These are phyloP conservation scores for Typha latifolia DNA, from an alignment of 176 grass and related monocot species.

Conservation along the genomic window DNA sequence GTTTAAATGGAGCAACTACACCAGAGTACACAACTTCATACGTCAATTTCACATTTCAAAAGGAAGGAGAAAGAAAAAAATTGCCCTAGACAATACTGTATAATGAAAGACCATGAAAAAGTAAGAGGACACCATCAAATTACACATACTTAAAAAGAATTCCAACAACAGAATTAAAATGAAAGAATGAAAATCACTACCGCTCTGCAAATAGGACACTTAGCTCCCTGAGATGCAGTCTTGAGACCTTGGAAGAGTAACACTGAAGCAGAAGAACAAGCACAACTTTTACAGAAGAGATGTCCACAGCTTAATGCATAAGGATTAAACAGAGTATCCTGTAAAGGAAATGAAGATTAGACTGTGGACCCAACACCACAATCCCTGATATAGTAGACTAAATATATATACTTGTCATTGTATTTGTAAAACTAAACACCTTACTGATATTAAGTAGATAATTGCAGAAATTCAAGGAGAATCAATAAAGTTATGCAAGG, in stretches of 20 bases:
- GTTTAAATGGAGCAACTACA: too few relatives aligned
- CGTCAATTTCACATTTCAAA: too few relatives aligned
- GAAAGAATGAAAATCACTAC: constrained; percentile 9
- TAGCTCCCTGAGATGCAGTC: constrained; percentile 29
- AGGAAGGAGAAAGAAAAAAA: too few relatives aligned
- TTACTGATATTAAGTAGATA: too few relatives aligned
- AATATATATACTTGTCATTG: too few relatives aligned
- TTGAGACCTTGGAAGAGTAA: constrained; percentile 64
- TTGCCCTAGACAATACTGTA: too few relatives aligned
- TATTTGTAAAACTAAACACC: too few relatives aligned
- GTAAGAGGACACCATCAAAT: background rate
- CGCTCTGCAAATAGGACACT: constrained; percentile 58
- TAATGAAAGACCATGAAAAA: too few relatives aligned
- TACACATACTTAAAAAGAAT: background rate
- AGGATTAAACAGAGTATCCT: constrained; percentile 64
- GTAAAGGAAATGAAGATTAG: background rate
- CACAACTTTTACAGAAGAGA: constrained; percentile 64
- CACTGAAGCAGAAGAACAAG: constrained; percentile 57
- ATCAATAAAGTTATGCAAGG: too few relatives aligned
- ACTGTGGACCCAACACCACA: background rate
- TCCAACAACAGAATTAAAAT: background rate
- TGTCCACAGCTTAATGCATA: constrained; percentile 59
- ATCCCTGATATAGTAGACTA: background rate
- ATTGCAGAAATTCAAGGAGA: too few relatives aligned
- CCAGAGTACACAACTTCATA: too few relatives aligned